phyloP scores from a whole-genome alignment of 148 eudicot species.

The Rhododendron henanense region DNA sequence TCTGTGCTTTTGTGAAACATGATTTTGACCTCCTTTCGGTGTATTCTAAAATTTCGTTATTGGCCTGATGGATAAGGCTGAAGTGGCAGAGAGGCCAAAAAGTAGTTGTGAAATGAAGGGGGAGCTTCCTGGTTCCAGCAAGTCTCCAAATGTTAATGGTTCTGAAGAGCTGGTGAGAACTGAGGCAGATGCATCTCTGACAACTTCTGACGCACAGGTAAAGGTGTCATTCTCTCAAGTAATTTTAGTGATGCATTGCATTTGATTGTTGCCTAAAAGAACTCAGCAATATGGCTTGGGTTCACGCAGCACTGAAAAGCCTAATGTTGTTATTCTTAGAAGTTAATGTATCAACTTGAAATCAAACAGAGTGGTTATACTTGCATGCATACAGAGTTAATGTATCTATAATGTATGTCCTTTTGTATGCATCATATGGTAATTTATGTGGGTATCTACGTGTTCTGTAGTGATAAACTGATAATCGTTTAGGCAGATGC shows the following conservation, averaged over 20 bases:
- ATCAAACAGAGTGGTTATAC: neutral
- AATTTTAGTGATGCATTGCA: neutral
- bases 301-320: neutral
- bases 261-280: neutral
- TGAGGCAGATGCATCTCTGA: slow-evolving; percentile 24
- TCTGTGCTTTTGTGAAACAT: neutral
- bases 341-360: slow-evolving; percentile 3
- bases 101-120: slow-evolving; percentile 22
- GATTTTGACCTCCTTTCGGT: neutral
- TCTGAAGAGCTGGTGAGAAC: slow-evolving; percentile 25
- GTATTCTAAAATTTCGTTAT: slow-evolving; percentile 4
- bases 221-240: neutral
- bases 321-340: neutral
- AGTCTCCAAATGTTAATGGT: slow-evolving; percentile 31
- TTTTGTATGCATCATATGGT: neutral
- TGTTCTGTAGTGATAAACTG: neutral
- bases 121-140: slow-evolving; percentile 33
- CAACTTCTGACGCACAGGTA: slow-evolving; percentile 36
- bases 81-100: slow-evolving; percentile 44
- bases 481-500: neutral
- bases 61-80: slow-evolving; percentile 43
- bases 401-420: neutral
- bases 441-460: neutral
- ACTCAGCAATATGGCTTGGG: neutral
- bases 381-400: neutral